Evolutionary conservation across 768 basidiomycete genomes (phyloP).

Genomic region (Suillus hirtellus): DNA sequence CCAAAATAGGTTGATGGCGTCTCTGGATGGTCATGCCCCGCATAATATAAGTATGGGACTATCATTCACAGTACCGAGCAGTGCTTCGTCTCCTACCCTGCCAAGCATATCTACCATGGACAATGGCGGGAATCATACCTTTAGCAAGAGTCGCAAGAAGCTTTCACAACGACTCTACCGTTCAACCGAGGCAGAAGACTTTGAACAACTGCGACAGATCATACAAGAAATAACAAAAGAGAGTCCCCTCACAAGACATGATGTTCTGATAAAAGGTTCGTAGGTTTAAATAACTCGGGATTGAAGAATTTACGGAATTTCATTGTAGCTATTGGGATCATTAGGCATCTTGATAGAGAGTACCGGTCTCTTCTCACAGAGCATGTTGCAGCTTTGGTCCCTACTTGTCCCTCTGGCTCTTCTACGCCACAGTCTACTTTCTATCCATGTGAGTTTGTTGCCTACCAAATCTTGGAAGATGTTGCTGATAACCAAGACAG

Average conservation of each 20-base stretch:
- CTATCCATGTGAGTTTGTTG: not conserved
- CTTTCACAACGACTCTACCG: not conserved
- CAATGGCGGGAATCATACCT: not conserved
- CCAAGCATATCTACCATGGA: not conserved
- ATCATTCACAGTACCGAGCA: not conserved
- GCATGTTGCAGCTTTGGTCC: not conserved
- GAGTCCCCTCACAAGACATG: not conserved
- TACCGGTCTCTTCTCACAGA: not conserved
- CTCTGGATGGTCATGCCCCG: not conserved
- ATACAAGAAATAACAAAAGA: not conserved
- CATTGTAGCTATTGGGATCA: not conserved
- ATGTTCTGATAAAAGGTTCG: not conserved
- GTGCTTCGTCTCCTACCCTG: not conserved
- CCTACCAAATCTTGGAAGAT: not conserved
- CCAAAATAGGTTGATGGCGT: not conserved
- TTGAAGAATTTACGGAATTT: not conserved
- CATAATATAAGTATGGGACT: not conserved
- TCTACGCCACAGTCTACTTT: not conserved
- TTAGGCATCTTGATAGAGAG: not conserved
- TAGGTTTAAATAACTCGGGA: not conserved
- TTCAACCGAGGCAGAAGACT: conserved; percentile 6
- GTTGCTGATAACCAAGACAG: not conserved
- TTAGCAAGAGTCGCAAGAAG: not conserved
- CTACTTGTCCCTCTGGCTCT: not conserved
- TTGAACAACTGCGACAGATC: conserved; percentile 4